Evolutionary conservation across 371 early-diverging fungal species (phyloP).

Genomic region (Massospora cicadina): DNA sequence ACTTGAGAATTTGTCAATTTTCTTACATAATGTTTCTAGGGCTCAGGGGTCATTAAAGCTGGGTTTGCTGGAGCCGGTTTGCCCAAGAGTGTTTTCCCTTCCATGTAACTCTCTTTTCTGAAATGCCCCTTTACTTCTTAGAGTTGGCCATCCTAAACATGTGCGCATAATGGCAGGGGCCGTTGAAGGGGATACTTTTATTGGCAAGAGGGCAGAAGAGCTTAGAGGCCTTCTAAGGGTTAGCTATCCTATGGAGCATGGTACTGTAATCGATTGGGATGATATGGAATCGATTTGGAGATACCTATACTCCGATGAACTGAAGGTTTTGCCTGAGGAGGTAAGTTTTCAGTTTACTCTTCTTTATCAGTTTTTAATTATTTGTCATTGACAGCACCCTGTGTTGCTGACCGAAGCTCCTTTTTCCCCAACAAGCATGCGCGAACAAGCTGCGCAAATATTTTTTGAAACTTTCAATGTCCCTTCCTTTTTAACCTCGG

Average conservation of each 20-base stretch:
- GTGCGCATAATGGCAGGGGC: constrained; percentile 93
- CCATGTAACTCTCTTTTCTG: constrained; percentile 32
- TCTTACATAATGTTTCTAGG: constrained; percentile 28
- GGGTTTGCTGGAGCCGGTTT: constrained; percentile 95
- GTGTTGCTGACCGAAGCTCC: constrained; percentile 91
- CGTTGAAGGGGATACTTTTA: constrained; percentile 81
- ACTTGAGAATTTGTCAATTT: constrained; percentile 7
- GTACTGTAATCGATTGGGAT: constrained; percentile 89
- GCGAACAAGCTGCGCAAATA: constrained; percentile 83
- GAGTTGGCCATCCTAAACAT: constrained; percentile 91
- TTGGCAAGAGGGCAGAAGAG: constrained; percentile 86
- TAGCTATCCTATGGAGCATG: constrained; percentile 90
- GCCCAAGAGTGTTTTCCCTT: constrained; percentile 84
- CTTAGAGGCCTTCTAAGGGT: constrained; percentile 78
- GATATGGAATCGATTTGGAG: constrained; percentile 97
- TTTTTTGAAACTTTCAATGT: constrained; percentile 96
- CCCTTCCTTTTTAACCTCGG: constrained; percentile 82
- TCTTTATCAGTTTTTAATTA: background rate
- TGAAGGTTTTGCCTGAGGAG: constrained; percentile 85
- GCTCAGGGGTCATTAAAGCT: constrained; percentile 92
- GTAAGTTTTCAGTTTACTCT: constrained; percentile 24
- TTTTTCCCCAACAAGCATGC: constrained; percentile 69
- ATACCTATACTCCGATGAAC: constrained; percentile 81
- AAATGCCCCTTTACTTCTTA: constrained; percentile 13
- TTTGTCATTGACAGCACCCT: constrained; percentile 47